These are phyloP conservation scores for Groenewaldozyma sp. DNA, from an alignment of 1,139 yeast species.

Conservation along the genomic window DNA sequence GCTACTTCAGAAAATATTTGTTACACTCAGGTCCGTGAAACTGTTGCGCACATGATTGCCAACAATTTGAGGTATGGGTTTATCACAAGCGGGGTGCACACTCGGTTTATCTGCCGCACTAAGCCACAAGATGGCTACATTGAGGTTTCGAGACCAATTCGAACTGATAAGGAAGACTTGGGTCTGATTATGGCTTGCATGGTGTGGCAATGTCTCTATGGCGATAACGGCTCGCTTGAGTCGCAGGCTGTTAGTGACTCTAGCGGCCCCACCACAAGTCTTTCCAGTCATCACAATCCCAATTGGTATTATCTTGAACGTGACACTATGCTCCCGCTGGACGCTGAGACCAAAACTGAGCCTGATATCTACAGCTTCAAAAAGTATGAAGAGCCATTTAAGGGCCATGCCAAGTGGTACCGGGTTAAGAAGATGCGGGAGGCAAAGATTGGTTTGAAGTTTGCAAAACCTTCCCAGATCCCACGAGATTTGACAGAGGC, in stretches of 20 bases:
- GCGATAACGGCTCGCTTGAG: constrained; percentile 6
- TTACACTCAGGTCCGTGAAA: constrained; percentile 7
- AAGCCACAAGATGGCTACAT: constrained; percentile 8
- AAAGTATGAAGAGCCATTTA: constrained; percentile 11
- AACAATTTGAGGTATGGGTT: constrained; percentile 22
- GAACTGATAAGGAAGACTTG: constrained; percentile 9
- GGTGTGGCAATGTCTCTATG: constrained; percentile 13
- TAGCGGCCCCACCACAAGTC: background rate
- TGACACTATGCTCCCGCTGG: background rate
- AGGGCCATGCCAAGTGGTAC: constrained; percentile 20
- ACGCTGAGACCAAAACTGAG: constrained; percentile 13
- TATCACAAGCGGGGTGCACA: constrained; percentile 16
- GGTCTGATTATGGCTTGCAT: constrained; percentile 11
- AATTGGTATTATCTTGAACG: constrained; percentile 9
- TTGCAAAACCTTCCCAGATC: constrained; percentile 7
- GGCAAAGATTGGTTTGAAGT: constrained; percentile 7
- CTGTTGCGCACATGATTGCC: constrained; percentile 16
- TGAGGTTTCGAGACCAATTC: constrained; percentile 17
- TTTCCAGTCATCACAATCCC: background rate
- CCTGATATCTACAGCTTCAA: constrained; percentile 17
- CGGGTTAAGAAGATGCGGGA: constrained; percentile 12
- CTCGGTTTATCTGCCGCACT: constrained; percentile 17
- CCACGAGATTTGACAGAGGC: constrained; percentile 5
- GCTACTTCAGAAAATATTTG: background rate
- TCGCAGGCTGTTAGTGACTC: background rate